These are phyloP conservation scores for Myrica gale DNA, from an alignment of 306 rosid genomes.

Conservation along the genomic window DNA sequence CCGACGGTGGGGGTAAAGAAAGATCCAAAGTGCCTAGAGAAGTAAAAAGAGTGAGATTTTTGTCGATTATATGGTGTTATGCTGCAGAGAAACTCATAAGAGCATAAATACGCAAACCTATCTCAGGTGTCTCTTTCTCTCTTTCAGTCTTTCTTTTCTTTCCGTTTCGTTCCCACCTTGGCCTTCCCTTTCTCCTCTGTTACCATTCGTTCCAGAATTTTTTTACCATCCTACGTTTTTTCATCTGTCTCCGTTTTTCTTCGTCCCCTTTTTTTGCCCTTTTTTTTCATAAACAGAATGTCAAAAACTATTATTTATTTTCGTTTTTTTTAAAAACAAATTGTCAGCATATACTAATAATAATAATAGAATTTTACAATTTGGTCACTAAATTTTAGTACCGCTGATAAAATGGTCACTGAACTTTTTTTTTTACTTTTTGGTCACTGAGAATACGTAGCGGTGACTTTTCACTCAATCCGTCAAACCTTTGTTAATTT, in stretches of 20 bases:
- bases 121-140: neutral
- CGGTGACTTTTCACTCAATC: too few species aligned
- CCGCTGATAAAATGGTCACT: too few species aligned
- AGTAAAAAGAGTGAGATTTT: slow-evolving; percentile 7
- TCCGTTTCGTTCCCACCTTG: neutral
- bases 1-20: slow-evolving; percentile 16
- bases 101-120: neutral
- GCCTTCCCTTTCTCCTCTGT: neutral
- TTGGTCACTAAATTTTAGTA: too few species aligned
- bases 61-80: slow-evolving; percentile 8
- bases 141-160: neutral
- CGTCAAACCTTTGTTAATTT: too few species aligned
- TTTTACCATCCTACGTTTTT: neutral
- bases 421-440: too few species aligned
- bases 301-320: neutral
- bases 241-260: neutral
- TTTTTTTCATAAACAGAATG: neutral
- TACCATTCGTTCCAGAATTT: neutral
- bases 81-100: neutral
- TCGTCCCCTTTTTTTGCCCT: too few species aligned
- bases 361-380: too few species aligned
- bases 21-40: slow-evolving; percentile 22
- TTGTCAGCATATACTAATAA: too few species aligned
- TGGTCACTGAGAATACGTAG: too few species aligned
- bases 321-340: too few species aligned